Conservation (phyloP, 2,329 filamentous ascomycete species). For the Ascochyta fabae region DNA sequence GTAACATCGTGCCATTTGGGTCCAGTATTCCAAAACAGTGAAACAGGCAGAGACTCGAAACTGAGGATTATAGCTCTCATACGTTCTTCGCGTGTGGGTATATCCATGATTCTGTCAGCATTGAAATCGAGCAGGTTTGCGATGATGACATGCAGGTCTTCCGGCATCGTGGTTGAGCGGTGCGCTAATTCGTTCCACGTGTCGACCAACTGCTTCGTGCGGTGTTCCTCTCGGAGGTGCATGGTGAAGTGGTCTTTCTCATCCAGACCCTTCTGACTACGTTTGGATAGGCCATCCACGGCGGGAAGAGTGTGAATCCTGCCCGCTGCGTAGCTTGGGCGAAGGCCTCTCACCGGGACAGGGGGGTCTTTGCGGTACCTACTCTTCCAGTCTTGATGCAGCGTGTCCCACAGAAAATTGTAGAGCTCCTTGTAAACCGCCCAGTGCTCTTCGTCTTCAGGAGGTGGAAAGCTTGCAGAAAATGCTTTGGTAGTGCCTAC, state of each 20-base stretch:
- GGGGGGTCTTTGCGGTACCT: slow-evolving; percentile 3
- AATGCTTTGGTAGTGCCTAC: background rate
- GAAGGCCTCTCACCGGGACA: background rate
- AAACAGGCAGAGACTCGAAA: slow-evolving; percentile 6
- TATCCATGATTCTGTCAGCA: slow-evolving; percentile 7
- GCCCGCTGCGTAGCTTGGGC: no score
- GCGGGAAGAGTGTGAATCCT: no score
- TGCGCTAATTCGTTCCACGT: slow-evolving; percentile 13
- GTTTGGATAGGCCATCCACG: no score
- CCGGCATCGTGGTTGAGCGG: slow-evolving; percentile 16
- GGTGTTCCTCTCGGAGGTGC: slow-evolving; percentile 3
- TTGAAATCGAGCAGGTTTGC: slow-evolving; percentile 17
- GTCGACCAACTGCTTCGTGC: slow-evolving; percentile 11
- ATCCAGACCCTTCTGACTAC: background rate
- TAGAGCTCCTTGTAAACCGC: slow-evolving; percentile 5
- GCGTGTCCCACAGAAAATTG: slow-evolving; percentile 2
- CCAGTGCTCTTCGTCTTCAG: background rate
- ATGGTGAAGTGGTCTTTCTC: slow-evolving; percentile 5
- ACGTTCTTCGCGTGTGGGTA: slow-evolving; percentile 6
- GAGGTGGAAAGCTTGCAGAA: background rate
- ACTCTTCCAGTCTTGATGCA: slow-evolving; percentile 12
- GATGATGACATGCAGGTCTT: slow-evolving; percentile 15
- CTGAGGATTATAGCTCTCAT: slow-evolving; percentile 11
- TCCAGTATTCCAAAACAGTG: slow-evolving; percentile 11
- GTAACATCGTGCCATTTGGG: background rate